Conservation (phyloP, 768 basidiomycete genomes). For the Tricholoma sp. region DNA sequence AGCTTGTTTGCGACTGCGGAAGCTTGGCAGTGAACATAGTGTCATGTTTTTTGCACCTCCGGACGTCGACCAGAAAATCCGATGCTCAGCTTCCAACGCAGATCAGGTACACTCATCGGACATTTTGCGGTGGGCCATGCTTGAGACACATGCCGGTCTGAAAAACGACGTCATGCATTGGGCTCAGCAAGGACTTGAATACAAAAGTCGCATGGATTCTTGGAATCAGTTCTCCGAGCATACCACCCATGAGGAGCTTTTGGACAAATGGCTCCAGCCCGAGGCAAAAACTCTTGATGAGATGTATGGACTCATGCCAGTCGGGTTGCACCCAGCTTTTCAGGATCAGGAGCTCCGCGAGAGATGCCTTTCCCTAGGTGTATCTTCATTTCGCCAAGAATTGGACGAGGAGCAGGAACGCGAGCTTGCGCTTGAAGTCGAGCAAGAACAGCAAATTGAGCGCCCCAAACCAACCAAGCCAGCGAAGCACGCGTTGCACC, state of each 20-base stretch:
- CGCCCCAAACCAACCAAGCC: conserved; percentile 25
- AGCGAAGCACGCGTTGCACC: conserved; percentile 22
- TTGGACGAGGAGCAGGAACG: conserved; percentile 49
- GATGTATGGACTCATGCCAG: conserved; percentile 22
- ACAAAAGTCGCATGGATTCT: conserved; percentile 19
- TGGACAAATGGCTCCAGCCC: conserved; percentile 30
- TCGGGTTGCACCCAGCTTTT: neutral
- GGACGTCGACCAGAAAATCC: conserved; percentile 34
- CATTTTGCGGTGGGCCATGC: conserved; percentile 40
- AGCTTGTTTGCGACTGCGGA: conserved; percentile 54
- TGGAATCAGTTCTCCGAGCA: conserved; percentile 7
- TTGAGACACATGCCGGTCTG: conserved; percentile 37
- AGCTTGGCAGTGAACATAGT: conserved; percentile 41
- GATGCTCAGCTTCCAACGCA: conserved; percentile 14
- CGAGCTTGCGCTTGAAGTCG: conserved; percentile 38
- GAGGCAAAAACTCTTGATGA: conserved; percentile 32
- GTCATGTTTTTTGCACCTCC: conserved; percentile 42
- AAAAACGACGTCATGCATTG: conserved; percentile 34
- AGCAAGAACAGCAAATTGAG: conserved; percentile 34
- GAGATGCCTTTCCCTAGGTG: conserved; percentile 22
- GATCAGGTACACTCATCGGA: conserved; percentile 18
- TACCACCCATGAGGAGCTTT: conserved; percentile 8
- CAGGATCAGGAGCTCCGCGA: conserved; percentile 13
- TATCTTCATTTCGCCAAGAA: conserved; percentile 12
- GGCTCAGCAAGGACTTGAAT: conserved; percentile 34